phyloP scores from a whole-genome alignment of 2,329 filamentous ascomycete species.

The Claviceps citrina region DNA sequence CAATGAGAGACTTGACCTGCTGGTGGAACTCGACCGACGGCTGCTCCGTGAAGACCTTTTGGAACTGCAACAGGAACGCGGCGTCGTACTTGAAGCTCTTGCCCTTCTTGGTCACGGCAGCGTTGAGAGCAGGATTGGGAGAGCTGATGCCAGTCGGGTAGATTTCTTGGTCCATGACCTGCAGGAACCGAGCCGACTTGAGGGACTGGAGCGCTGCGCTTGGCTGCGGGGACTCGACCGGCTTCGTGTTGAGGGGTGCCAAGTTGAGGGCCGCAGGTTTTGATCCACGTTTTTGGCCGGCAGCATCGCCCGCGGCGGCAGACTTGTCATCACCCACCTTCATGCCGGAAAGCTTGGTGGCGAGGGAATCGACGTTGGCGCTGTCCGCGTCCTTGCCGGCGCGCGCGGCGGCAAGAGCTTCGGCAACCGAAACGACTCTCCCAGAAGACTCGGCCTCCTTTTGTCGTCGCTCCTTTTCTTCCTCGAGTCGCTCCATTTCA shows the following conservation, averaged over 20 bases:
- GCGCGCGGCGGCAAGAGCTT: slow-evolving; percentile 30
- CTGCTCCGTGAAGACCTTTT: slow-evolving; percentile 90
- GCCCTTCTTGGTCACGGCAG: slow-evolving; percentile 61
- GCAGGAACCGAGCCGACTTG: slow-evolving; percentile 78
- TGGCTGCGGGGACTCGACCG: slow-evolving; percentile 79
- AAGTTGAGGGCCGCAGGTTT: slow-evolving; percentile 87
- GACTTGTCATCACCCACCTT: slow-evolving; percentile 25
- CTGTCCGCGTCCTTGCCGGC: slow-evolving; percentile 25
- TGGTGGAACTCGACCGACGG: slow-evolving; percentile 85
- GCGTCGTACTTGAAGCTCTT: slow-evolving; percentile 89
- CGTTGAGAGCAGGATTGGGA: slow-evolving; percentile 82
- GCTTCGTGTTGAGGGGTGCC: slow-evolving; percentile 63
- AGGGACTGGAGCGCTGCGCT: slow-evolving; percentile 87
- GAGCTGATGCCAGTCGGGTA: slow-evolving; percentile 77
- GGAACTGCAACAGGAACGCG: slow-evolving; percentile 90
- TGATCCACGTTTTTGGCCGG: slow-evolving; percentile 40
- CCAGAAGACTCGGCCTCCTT: slow-evolving; percentile 33
- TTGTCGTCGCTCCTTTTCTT: slow-evolving; percentile 48
- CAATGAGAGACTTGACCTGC: slow-evolving; percentile 75
- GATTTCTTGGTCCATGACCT: slow-evolving; percentile 58
- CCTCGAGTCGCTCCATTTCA: slow-evolving; percentile 58
- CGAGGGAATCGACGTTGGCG: slow-evolving; percentile 23
- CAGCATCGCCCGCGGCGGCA: slow-evolving; percentile 25
- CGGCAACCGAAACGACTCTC: slow-evolving; percentile 33
- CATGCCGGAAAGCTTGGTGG: slow-evolving; percentile 36